Base-by-base conservation (phyloP, 2,329 filamentous ascomycete species). In the Cytospora chrysosperma region DNA sequence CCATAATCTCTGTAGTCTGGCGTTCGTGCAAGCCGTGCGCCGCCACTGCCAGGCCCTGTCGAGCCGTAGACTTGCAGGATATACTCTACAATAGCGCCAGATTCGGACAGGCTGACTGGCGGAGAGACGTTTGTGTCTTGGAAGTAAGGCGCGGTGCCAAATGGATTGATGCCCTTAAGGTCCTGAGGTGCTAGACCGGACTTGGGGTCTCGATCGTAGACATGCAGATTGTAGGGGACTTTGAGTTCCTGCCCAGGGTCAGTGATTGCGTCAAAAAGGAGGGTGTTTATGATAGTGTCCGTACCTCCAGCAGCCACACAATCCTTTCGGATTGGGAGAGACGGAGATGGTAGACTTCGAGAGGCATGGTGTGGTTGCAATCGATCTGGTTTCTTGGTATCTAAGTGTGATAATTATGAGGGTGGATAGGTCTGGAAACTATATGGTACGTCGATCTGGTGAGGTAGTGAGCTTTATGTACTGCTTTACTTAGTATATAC, bases 311-410 rank as follows among this genome's bases (percentile, higher is more conserved):
- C 53, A 89, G 81, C 81, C 84, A 89, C 69, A 83, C 75, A 58
- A 89, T 79, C 49, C 87, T 85, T 71, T 89, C 86, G 40, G 85
- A 88, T 71, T 89, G 85, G 13, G 84, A 86, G 71, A 78, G 69
- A 53, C 78, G 75, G n/a, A 86, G 80, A 68, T 86, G 83, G 69
- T 86, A 82, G 24, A 85, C 68, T 32, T 72, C 74, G 51, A 83
- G 72, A 51, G 52, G 59, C 67, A 65, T 68, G 4, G 10, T 27
- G 32, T 59, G n/a, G 27, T 8, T n/a, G 32, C n/a, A 13, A 13
- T 13, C 5, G n/a, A 9, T 32, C 28, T 54, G 3, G 24, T 21
- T 34, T 54, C n/a, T 7, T 9, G n/a, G 3, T 24, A 9, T 47
- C n/a, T 47, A 12, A 12, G 15, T 19, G 4, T 47, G 19, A 47